phyloP scores from a whole-genome alignment of 139 green algal species.

The Auxenochlorella pyrenoidosa region DNA sequence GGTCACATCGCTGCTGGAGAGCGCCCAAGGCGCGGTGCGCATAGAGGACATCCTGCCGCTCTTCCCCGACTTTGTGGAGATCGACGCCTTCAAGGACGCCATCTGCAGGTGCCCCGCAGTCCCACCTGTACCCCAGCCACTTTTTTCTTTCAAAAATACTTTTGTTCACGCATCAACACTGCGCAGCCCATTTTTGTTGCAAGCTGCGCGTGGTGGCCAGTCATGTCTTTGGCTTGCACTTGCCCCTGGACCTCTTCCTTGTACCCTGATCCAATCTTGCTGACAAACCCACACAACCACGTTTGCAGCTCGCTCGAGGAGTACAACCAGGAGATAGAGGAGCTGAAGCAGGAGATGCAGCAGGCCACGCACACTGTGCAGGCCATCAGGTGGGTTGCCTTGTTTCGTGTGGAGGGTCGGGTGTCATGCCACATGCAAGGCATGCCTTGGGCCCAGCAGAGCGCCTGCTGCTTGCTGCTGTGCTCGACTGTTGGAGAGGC shows the following conservation, averaged over 20 bases:
- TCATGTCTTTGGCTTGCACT: neutral
- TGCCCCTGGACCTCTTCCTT: neutral
- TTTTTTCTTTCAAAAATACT: too few relatives aligned
- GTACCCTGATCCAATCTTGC: neutral
- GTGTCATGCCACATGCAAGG: neutral
- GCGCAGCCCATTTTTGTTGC: too few relatives aligned
- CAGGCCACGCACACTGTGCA: conserved; percentile 82
- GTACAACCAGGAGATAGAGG: conserved; percentile 84
- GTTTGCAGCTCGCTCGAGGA: conserved; percentile 72
- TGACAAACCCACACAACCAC: neutral
- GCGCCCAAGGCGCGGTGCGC: conserved; percentile 82
- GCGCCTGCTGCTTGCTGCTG: neutral
- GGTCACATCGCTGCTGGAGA: conserved; percentile 76
- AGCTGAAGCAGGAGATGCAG: conserved; percentile 78
- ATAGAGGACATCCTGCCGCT: conserved; percentile 98
- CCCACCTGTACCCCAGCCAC: too few relatives aligned
- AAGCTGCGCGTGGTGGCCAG: too few relatives aligned
- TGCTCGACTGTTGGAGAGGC: too few relatives aligned
- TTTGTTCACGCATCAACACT: too few relatives aligned
- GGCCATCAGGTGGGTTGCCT: conserved; percentile 56
- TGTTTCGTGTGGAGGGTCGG: neutral
- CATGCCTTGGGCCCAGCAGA: neutral
- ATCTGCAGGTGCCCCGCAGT: conserved; percentile 64
- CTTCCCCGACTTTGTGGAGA: conserved; percentile 96
- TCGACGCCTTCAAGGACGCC: conserved; percentile 95